Base-by-base conservation (phyloP, 1,284 basidiomycete species). In the Naganishia albida region DNA sequence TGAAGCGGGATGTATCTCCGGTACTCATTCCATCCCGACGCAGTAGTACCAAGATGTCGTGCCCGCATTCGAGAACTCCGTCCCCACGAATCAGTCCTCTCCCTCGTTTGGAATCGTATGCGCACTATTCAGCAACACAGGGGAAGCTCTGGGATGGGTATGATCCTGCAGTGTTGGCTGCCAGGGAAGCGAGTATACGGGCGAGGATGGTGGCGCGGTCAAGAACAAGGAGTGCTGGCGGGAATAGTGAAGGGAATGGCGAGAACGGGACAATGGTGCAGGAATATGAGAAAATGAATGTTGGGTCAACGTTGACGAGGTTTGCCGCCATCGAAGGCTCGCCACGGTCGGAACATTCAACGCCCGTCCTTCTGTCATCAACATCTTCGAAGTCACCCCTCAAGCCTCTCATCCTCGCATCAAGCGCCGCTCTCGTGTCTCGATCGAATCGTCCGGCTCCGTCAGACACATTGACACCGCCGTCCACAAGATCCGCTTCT, bases 361-460 rank as follows among this genome's bases (percentile, higher is more conserved):
- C 25, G 1, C 7, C n/a, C 15, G 12, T 18, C 26, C 54, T 20
- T 8, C 40, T 25, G 15, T 3, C 56, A 6, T 25, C 34, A 8
- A 23, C 46, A 2, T 13, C 38, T 7, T 4, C 20, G 12, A 50
- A 30, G 40, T 50, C 46, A n/a, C 46, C 57, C 1, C 46, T 60
- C 2, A 60, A 50, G 39, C 57, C 57, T 10, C 34, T 60, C 15
- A 49, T 60, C 23, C 57, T 60, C 15, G 57, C 57, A 16, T 60
- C 57, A 1, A 38, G 46, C 23, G 57, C 57, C 3, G 25, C 46
- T 1, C 2, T 60, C 15, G 42, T 40, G 0, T 20, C 57, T 2
- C n/a, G 23, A 7, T 49, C 6, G 15, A 20, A 25, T 16, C 30
- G 43, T 12, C 23, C 28, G 6, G 18, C 43, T n/a, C 18, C 54